These are phyloP conservation scores for Stentor roeselii DNA, from an alignment of 73 alveolate species.

Conservation along the genomic window DNA sequence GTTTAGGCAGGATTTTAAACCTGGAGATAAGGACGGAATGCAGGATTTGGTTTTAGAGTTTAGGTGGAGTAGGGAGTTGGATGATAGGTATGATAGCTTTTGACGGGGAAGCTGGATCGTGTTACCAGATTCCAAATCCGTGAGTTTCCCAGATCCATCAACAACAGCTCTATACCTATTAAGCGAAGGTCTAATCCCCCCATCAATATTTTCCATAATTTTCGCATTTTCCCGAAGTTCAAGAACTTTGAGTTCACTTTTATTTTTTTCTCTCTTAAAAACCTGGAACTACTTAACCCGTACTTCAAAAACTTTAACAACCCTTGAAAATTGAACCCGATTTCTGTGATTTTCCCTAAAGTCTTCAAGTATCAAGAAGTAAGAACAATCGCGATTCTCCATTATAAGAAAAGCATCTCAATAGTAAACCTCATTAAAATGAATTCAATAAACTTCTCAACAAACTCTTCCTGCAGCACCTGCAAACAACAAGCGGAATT, in stretches of 20 bases:
- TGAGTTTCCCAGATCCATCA: not conserved
- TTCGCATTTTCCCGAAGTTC: not conserved
- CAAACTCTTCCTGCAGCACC: not conserved
- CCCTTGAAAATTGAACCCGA: not conserved
- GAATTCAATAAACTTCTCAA: not conserved
- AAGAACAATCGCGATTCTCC: too few relatives aligned
- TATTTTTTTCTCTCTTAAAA: not conserved
- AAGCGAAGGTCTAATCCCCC: not conserved
- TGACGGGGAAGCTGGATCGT: not conserved
- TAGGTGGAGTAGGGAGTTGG: too few relatives aligned
- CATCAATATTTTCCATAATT: constrained; percentile 1
- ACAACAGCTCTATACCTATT: not conserved
- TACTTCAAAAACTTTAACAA: not conserved
- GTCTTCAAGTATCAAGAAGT: not conserved
- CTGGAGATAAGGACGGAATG: too few relatives aligned
- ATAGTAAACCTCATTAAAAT: not conserved
- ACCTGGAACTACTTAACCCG: not conserved
- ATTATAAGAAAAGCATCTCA: not conserved
- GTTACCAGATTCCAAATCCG: not conserved
- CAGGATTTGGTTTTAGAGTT: too few relatives aligned
- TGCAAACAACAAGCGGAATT: not conserved
- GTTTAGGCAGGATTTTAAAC: too few relatives aligned
- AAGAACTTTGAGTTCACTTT: not conserved
- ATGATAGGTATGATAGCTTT: too few relatives aligned
- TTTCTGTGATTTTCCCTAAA: not conserved